Percentiles rank a stretch among this genome's conserved stretches.
Conservation (phyloP, 192 early-diverging fungal genomes). For the Funneliformis mosseae region DNA sequence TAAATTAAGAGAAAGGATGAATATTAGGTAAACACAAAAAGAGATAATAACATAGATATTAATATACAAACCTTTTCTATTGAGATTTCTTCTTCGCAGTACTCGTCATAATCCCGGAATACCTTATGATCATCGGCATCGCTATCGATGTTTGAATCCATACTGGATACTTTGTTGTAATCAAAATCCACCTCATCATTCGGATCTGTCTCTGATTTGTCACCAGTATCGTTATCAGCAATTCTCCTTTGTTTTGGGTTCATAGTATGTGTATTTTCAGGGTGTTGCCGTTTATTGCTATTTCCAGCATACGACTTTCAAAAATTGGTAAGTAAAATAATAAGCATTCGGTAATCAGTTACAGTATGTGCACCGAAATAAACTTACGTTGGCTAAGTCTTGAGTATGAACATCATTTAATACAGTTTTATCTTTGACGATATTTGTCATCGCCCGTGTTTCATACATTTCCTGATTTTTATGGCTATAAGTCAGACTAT, state of each 20-base stretch:
- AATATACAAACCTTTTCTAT: constrained; percentile 32
- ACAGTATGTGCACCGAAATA: constrained; percentile 30
- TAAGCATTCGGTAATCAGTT: constrained; percentile 26
- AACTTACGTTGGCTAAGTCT: constrained; percentile 31
- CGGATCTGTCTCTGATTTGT: constrained; percentile 28
- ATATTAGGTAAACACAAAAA: constrained; percentile 29
- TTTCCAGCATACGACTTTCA: constrained; percentile 15
- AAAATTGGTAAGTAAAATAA: constrained; percentile 30
- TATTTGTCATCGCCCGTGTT: constrained; percentile 26
- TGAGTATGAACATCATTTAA: constrained; percentile 31
- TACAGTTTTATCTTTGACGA: constrained; percentile 30
- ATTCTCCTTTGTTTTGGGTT: constrained; percentile 26
- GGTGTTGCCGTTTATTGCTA: constrained; percentile 31
- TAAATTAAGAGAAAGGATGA: constrained; percentile 25
- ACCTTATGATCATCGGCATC: constrained; percentile 23
- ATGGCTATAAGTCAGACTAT: constrained; percentile 29
- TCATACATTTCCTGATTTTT: constrained; percentile 31
- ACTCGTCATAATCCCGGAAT: constrained; percentile 28
- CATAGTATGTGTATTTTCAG: constrained; percentile 31
- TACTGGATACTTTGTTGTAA: constrained; percentile 25
- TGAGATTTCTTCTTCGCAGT: constrained; percentile 31
- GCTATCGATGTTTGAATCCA: constrained; percentile 17
- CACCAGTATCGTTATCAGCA: constrained; percentile 27
- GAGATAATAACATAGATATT: constrained; percentile 24
- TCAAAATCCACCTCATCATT: constrained; percentile 34